Evolutionary conservation across 2,329 filamentous ascomycete species (phyloP), one percentile per base, ranked within the genome.

Genomic region (Cladobotryum mycophilum): DNA sequence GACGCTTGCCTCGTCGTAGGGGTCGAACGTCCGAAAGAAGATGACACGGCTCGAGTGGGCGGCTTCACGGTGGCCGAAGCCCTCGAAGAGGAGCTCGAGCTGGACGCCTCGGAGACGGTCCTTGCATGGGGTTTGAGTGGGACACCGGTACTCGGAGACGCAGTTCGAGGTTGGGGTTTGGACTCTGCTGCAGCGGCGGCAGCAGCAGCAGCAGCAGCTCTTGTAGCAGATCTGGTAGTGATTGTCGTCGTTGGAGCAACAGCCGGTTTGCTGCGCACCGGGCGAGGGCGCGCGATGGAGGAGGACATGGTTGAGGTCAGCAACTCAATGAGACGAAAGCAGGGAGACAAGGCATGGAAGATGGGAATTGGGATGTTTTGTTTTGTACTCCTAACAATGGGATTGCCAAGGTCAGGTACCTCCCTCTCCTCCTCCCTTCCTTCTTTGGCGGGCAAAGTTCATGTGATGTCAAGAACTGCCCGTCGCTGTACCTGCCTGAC

Each of bases 71-170:
- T 44, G 11, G 37, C 25, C 41, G 40, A 15, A 6, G 34, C 45
- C 7, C 22, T 37, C 34, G 40, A 18, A 5, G 53, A 56, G 18
- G 49, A 53, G 15, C 51, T 51, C 22, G 59, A 55, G 3, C 54
- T 48, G 12, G 56, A 56, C n/a, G 58, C 58, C 7, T 63, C 55
- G 11, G 68, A 67, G 37, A 64, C 57, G 17, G 64, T 64, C 38
- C 69, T 63, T 20, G 66, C 62, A 45, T 61, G 56, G 33, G 73
- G 74, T 59, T 76, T 78, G 37, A 76, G 76, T 33, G 80, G 65
- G 37, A 76, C 71, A 59, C 72, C 25, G 25, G 25, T 30, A 6
- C 25, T 80, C 2, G 77, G 76, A 9, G 76, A 79, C 15, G 56
- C 60, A 56, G 63, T 71, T 51, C 71, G 67, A 22, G 61, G 50